A percentile compares a stretch with the other conserved stretches of the same genome.
Evolutionary conservation across 2,329 filamentous ascomycete species (phyloP).

Genomic region (Verticillium klebahnii): DNA sequence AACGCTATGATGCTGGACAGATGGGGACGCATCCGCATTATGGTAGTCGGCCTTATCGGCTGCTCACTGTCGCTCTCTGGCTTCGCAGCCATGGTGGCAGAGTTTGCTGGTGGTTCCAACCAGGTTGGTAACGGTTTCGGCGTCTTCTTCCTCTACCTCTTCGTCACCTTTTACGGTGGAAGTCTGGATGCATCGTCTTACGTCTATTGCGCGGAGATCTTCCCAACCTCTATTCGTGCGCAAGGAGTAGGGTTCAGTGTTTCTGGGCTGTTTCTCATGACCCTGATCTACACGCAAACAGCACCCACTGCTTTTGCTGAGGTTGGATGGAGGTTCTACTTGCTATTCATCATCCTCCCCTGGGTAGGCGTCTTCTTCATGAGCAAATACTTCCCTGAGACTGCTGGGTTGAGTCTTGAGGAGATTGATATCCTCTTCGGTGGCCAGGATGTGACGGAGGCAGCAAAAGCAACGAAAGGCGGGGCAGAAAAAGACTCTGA

Average conservation of each 20-base stretch:
- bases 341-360: constrained; percentile 5
- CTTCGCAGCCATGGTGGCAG: neutral
- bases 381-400: neutral
- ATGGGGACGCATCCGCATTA: neutral
- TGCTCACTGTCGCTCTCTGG: neutral
- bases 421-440: neutral
- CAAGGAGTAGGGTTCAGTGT: constrained; percentile 8
- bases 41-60: neutral
- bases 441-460: neutral
- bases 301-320: constrained; percentile 4
- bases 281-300: constrained; percentile 6
- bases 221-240: constrained; percentile 9
- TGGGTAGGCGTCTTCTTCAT: neutral
- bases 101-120: neutral
- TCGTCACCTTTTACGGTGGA: neutral
- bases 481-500: too few relatives aligned
- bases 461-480: too few relatives aligned
- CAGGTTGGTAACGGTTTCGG: neutral
- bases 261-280: constrained; percentile 7
- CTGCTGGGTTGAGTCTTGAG: neutral
- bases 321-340: constrained; percentile 5
- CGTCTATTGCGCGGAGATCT: constrained; percentile 13
- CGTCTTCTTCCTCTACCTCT: constrained; percentile 4
- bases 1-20: constrained; percentile 1
- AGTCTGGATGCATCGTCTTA: constrained; percentile 8